Percentiles rank a stretch among this genome's conserved stretches.
phyloP scores from a whole-genome alignment of 768 basidiomycete genomes.

The Guyanaporus albipodus region DNA sequence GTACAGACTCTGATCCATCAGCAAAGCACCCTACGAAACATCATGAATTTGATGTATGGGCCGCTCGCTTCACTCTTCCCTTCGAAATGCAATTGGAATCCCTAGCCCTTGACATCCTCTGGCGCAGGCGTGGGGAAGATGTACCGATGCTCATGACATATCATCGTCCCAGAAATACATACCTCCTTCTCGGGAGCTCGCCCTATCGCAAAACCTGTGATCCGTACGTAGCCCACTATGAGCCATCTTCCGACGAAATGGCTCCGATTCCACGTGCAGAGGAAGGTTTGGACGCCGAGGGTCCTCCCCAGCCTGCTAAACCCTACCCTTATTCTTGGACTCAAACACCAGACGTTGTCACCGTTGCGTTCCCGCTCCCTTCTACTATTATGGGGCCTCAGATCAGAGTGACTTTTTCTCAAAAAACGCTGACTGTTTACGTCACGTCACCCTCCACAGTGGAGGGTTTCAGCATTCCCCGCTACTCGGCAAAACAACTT shows the following conservation, averaged over 20 bases:
- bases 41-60: constrained; percentile 64
- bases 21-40: constrained; percentile 24
- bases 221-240: constrained; percentile 37
- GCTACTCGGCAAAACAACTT: constrained; percentile 55
- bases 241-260: constrained; percentile 62
- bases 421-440: constrained; percentile 61
- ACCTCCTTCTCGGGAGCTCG: constrained; percentile 58
- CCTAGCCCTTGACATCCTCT: constrained; percentile 49
- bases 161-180: constrained; percentile 40
- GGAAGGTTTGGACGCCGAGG: constrained; percentile 48
- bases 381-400: constrained; percentile 55
- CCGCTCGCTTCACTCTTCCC: constrained; percentile 47
- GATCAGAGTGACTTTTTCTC: constrained; percentile 66
- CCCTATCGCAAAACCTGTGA: constrained; percentile 44
- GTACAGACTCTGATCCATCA: constrained; percentile 19
- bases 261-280: constrained; percentile 62
- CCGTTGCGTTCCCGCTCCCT: constrained; percentile 81
- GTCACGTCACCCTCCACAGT: constrained; percentile 38
- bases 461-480: constrained; percentile 43
- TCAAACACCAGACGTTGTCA: constrained; percentile 79
- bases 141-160: constrained; percentile 62
- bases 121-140: constrained; percentile 66
- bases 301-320: constrained; percentile 36
- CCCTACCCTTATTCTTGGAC: constrained; percentile 92
- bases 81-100: constrained; percentile 31